A percentile compares a stretch with the other conserved stretches of the same genome.
phyloP scores from a whole-genome alignment of 768 basidiomycete genomes.

The Trametopsis cervina region DNA sequence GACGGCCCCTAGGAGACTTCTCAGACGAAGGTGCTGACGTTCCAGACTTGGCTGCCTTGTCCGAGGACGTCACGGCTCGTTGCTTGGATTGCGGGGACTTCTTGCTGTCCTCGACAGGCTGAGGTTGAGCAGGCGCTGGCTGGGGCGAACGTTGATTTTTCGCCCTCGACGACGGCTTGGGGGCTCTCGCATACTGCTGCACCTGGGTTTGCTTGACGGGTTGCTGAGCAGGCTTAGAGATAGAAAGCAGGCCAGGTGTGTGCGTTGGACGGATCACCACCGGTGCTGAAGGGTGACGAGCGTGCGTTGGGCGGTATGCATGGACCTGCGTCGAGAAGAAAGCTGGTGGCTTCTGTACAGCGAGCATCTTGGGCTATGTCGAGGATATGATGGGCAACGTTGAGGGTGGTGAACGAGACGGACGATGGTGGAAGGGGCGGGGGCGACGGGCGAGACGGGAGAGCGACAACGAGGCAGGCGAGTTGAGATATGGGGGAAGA shows the following conservation, averaged over 20 bases:
- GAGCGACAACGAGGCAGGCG: conserved; percentile 18
- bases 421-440: conserved; percentile 17
- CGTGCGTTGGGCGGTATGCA: conserved; percentile 33
- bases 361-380: conserved; percentile 29
- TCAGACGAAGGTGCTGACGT: conserved; percentile 14
- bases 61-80: conserved; percentile 5
- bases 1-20: conserved; percentile 27
- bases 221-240: conserved; percentile 48
- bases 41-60: conserved; percentile 12
- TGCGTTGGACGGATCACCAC: conserved; percentile 64
- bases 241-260: conserved; percentile 65
- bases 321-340: conserved; percentile 19
- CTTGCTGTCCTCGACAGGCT: conserved; percentile 17
- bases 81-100: conserved; percentile 26
- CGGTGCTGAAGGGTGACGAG: conserved; percentile 65
- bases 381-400: neutral
- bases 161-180: conserved; percentile 31
- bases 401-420: conserved; percentile 8
- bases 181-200: conserved; percentile 29
- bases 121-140: conserved; percentile 17
- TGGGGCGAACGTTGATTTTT: conserved; percentile 25
- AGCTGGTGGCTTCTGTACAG: conserved; percentile 31
- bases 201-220: conserved; percentile 29
- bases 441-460: conserved; percentile 20
- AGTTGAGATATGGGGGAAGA: conserved; percentile 7